Evolutionary conservation across 352 stramenopile species (phyloP), one percentile per base, ranked within the genome.

Genomic region (Globisporangium yorkense): DNA sequence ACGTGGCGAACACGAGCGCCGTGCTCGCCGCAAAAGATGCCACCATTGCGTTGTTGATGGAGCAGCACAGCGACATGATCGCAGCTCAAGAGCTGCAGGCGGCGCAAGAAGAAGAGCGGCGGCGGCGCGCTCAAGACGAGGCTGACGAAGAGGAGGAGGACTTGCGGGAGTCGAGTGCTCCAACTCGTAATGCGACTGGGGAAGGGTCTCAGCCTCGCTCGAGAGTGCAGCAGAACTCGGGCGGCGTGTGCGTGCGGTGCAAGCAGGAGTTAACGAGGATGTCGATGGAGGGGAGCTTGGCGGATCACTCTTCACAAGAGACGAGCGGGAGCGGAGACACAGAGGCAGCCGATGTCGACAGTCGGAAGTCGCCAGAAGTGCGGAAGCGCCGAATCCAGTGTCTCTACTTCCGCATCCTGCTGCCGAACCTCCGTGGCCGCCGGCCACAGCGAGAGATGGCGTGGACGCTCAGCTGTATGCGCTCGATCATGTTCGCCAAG

Each of bases 381-480:
- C 68, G 70, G 31, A 80, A 76, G 46, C 77, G 67, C 21, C 75
- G 77, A 0, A 66, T 92, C 9, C 82, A 93, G 51, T 98, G 92
- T 56, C 74, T 97, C 29, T 85, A 84, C 44, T 98, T 94, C 55
- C 84, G 92, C 12, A 94, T 97, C 33, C 45, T 98, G 8, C 58
- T 98, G 55, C 92, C 92, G 0, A 97, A 97, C 62, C 64, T 98
- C 3, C 74, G 85, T 21, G 89, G 86, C 2, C 72, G 85, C 29
- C 68, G 87, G 3, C 92, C 92, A 0, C 75, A 93, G 47, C 68
- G 89, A 0, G 78, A 92, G 5, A 61, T 85, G 1, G 56, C 69
- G 1, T 98, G 92, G 92, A 90, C 96, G 2, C 72, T 96, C 18
- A 84, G 87, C 43, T 94, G 84, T 48, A 97, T 97, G 73, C 76